These are phyloP conservation scores for Populus pruinosa DNA, from an alignment of 345 rosid species.

Conservation along the genomic window DNA sequence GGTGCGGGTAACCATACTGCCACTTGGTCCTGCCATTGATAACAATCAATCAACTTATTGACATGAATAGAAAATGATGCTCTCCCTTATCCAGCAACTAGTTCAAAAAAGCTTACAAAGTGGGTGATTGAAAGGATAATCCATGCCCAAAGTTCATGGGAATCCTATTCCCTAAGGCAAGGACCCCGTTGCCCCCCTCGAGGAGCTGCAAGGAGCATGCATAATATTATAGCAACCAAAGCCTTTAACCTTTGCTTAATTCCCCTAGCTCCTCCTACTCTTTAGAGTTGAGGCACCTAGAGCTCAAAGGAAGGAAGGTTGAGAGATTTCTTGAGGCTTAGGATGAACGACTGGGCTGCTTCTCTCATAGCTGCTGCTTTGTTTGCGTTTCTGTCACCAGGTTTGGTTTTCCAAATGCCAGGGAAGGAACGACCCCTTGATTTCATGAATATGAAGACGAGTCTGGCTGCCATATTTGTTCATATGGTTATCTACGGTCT, in stretches of 20 bases:
- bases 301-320: too few relatives aligned
- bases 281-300: neutral
- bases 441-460: constrained; percentile 84
- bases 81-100: constrained; percentile 16
- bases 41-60: neutral
- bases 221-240: neutral
- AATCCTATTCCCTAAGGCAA: constrained; percentile 20
- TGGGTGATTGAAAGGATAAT: neutral
- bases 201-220: too few relatives aligned
- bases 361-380: constrained; percentile 85
- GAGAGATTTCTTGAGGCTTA: too few relatives aligned
- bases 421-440: constrained; percentile 64
- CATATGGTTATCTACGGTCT: constrained; percentile 68
- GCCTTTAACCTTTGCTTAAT: neutral
- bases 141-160: constrained; percentile 10
- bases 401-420: constrained; percentile 66
- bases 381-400: constrained; percentile 77
- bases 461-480: constrained; percentile 65
- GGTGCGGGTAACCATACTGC: constrained; percentile 3
- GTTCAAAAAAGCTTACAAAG: neutral
- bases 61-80: constrained; percentile 6
- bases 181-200: too few relatives aligned
- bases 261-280: constrained; percentile 3
- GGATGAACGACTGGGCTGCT: constrained; percentile 88
- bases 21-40: neutral